These are phyloP conservation scores for Wolfiporia cocos DNA, from an alignment of 1,284 basidiomycete genomes.

Conservation along the genomic window DNA sequence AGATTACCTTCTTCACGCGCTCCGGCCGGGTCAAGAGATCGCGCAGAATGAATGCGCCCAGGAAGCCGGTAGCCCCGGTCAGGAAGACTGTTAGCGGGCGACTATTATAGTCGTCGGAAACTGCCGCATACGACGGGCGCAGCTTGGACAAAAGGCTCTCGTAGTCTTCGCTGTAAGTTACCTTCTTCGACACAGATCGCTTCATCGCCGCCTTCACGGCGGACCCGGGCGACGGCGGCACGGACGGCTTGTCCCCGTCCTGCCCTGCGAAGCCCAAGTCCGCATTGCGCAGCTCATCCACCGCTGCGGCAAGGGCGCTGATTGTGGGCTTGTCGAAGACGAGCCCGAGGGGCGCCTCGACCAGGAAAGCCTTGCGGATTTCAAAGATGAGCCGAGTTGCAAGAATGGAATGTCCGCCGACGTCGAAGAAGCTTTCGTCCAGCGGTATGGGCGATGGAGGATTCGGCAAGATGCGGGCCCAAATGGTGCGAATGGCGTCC, in stretches of 20 bases:
- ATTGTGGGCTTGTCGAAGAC: slow-evolving; percentile 94
- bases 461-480: slow-evolving; percentile 81
- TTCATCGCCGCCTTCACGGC: slow-evolving; percentile 14
- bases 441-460: slow-evolving; percentile 75
- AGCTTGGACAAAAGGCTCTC: slow-evolving; percentile 59
- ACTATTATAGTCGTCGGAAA: slow-evolving; percentile 45
- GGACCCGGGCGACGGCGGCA: slow-evolving; percentile 3
- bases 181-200: slow-evolving; percentile 17
- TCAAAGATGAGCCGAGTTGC: slow-evolving; percentile 97
- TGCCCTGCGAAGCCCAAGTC: slow-evolving; percentile 73
- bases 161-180: slow-evolving; percentile 82
- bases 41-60: slow-evolving; percentile 89
- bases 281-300: slow-evolving; percentile 74
- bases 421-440: slow-evolving; percentile 97
- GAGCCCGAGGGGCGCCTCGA: slow-evolving; percentile 89
- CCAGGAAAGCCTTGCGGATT: slow-evolving; percentile 88
- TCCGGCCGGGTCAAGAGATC: slow-evolving; percentile 67
- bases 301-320: slow-evolving; percentile 69
- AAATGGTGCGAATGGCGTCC: slow-evolving; percentile 76
- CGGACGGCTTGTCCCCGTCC: slow-evolving; percentile 24
- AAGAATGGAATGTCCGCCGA: slow-evolving; percentile 97
- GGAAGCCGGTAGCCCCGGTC: slow-evolving; percentile 95
- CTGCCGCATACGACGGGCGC: slow-evolving; percentile 50
- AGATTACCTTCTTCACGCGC: slow-evolving; percentile 84
- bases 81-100: slow-evolving; percentile 80